phyloP scores from a whole-genome alignment of 148 eudicot genomes.

The Oxyria digyna region DNA sequence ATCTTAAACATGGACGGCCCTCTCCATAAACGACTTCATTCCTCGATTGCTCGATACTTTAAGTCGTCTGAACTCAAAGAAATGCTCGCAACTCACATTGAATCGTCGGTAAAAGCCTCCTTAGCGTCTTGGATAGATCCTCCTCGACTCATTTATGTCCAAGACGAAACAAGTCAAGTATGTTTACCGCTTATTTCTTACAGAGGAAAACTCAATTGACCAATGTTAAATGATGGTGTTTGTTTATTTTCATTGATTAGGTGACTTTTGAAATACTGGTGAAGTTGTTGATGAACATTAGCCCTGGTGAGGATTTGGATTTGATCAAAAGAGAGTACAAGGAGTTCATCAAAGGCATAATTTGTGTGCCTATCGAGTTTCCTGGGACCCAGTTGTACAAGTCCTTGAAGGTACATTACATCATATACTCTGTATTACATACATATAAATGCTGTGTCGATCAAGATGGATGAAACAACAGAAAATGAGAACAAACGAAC shows the following conservation, averaged over 20 bases:
- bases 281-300: slow-evolving; percentile 51
- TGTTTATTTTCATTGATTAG: slow-evolving; percentile 15
- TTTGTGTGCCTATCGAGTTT: slow-evolving; percentile 73
- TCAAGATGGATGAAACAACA: too few species aligned
- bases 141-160: slow-evolving; percentile 33
- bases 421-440: too few species aligned
- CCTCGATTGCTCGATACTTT: slow-evolving; percentile 52
- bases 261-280: slow-evolving; percentile 76
- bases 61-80: slow-evolving; percentile 67
- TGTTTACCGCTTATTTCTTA: neutral
- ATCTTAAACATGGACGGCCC: slow-evolving; percentile 64
- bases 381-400: slow-evolving; percentile 74
- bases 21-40: slow-evolving; percentile 53
- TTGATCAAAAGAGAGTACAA: slow-evolving; percentile 53
- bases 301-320: slow-evolving; percentile 62
- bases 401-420: slow-evolving; percentile 47
- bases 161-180: slow-evolving; percentile 77
- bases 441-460: too few species aligned
- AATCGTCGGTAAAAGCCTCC: slow-evolving; percentile 32
- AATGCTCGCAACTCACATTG: slow-evolving; percentile 41
- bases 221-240: too few species aligned
- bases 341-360: slow-evolving; percentile 79
- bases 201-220: too few species aligned
- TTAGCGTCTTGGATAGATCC: slow-evolving; percentile 39
- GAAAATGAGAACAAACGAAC: too few species aligned